Conservation (phyloP, 1,284 basidiomycete species). For the Naganishia liquefaciens region DNA sequence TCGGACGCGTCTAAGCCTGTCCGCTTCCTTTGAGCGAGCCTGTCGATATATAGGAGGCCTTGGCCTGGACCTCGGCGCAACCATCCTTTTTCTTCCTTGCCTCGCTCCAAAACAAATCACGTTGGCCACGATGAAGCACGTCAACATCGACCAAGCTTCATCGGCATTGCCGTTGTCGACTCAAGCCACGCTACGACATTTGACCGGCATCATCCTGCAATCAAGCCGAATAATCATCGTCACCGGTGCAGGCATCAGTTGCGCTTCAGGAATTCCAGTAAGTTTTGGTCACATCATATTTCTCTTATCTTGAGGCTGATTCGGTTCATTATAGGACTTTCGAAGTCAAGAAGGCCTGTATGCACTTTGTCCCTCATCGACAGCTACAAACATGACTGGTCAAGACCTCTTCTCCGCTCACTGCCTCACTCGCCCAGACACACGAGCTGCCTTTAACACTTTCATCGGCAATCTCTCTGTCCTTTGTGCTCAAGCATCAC, state of each 20-base stretch:
- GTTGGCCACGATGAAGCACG: slow-evolving; percentile 18
- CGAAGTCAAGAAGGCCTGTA: slow-evolving; percentile 86
- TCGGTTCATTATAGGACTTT: slow-evolving; percentile 66
- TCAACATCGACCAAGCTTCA: slow-evolving; percentile 5
- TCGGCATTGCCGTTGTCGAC: slow-evolving; percentile 10
- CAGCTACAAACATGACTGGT: slow-evolving; percentile 79
- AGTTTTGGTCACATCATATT: slow-evolving; percentile 42
- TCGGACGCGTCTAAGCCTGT: no score
- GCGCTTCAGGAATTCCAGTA: slow-evolving; percentile 88
- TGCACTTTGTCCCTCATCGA: slow-evolving; percentile 65
- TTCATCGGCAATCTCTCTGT: slow-evolving; percentile 78
- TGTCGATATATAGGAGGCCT: no score
- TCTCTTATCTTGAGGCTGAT: not conserved
- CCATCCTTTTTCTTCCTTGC: not conserved
- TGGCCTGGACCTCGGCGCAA: no score
- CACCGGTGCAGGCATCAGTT: slow-evolving; percentile 89
- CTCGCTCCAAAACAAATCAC: not conserved
- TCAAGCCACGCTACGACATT: slow-evolving; percentile 17
- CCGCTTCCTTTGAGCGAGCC: no score
- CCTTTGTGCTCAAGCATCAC: slow-evolving; percentile 70
- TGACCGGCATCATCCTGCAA: slow-evolving; percentile 23
- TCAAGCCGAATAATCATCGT: slow-evolving; percentile 77
- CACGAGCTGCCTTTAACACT: slow-evolving; percentile 68
- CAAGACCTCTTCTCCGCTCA: slow-evolving; percentile 90
- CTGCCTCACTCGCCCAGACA: slow-evolving; percentile 71